Evolutionary conservation across 257 asterid genomes (phyloP).

Genomic region (Osmanthus fragrans): DNA sequence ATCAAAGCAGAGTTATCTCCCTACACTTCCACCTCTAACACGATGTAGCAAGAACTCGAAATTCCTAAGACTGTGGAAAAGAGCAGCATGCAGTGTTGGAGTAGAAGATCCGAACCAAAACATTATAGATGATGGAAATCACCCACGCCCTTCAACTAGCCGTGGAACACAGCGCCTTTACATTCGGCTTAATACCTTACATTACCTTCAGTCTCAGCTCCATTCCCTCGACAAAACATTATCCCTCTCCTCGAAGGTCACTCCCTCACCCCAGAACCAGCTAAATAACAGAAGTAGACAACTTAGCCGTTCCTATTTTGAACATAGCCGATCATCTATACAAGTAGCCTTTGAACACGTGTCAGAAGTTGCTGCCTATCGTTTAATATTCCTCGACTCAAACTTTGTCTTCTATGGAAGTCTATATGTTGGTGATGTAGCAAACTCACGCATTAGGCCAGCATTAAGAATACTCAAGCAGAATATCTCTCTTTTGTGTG

Average conservation of each 20-base stretch:
- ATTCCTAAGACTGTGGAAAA: conserved; percentile 69
- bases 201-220: conserved; percentile 57
- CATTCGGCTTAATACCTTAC: conserved; percentile 88
- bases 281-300: conserved; percentile 36
- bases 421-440: conserved; percentile 56
- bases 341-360: conserved; percentile 67
- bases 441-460: conserved; percentile 50
- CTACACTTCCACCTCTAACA: conserved; percentile 89
- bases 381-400: conserved; percentile 77
- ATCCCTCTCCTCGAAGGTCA: conserved; percentile 51
- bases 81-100: conserved; percentile 71
- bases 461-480: conserved; percentile 63
- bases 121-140: conserved; percentile 42
- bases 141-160: conserved; percentile 84
- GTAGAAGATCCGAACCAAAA: conserved; percentile 38
- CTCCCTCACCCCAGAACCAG: conserved; percentile 46
- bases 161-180: conserved; percentile 96
- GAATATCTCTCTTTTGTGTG: conserved; percentile 76
- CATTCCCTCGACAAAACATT: conserved; percentile 56
- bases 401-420: conserved; percentile 61
- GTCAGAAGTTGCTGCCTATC: conserved; percentile 90
- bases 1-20: conserved; percentile 86
- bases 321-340: conserved; percentile 56
- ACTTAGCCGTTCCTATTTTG: conserved; percentile 63
- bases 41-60: conserved; percentile 76